Evolutionary conservation across 805 yeast species (phyloP), one percentile per base, ranked within the genome.

Genomic region (Yarrowia hollandica): DNA sequence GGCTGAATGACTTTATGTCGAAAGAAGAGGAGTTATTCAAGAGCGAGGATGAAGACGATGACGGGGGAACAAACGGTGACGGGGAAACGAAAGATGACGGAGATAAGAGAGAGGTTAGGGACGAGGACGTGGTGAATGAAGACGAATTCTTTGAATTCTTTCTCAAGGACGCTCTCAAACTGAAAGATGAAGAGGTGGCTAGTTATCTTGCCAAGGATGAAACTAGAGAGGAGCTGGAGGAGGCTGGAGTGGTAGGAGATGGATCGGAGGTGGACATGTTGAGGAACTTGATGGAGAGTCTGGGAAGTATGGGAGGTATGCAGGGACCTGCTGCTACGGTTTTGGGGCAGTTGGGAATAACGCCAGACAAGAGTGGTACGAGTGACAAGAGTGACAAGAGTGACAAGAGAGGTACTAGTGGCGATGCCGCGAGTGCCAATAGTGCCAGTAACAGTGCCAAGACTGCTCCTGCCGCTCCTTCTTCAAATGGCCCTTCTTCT

Each of bases 121-220:
- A 44, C 9, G 64, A 60, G 10, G 67, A 75, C 15, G 79, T 74
- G 57, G 80, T 84, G 8, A 82, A 81, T 64, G 88, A 83, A 64
- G 89, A 84, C 66, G 89, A 85, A 65, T 85, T 85, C 66, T 81
- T 84, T 64, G 90, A 85, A 66, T 84, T 75, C 64, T 82, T 83
- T 66, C 71, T 82, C 11, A 76, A 77, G 59, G 79, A 82, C 26
- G 88, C 83, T 0, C 64, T 84, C 22, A 75, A 81, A 19, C 59
- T 83, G 61, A 67, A 74, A 0, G 75, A 77, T 15, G 78, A 34
- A 38, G 44, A 52, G 7, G 12, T 52, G 69, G 66, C 19, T 68
- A 66, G 4, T 67, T 65, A 18, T 35, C 26, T 52, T 26, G 55
- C 55, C 4, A 33, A 33, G 7, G 55, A 54, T 59, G 56, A 30